Evolutionary conservation across 805 yeast genomes (phyloP).

Genomic region (Alloascoidea hylecoeti): DNA sequence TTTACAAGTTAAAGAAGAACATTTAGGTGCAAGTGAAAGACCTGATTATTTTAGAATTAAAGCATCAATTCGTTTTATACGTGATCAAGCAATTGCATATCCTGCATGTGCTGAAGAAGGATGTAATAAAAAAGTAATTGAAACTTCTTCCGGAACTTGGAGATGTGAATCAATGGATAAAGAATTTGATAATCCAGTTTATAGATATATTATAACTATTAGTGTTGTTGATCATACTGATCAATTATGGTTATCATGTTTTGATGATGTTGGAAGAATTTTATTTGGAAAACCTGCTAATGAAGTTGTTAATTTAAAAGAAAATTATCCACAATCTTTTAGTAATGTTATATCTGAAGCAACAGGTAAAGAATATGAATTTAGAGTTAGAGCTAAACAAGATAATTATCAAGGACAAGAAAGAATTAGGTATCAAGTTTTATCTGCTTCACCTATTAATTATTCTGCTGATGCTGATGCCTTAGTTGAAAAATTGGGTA

Average conservation of each 20-base stretch:
- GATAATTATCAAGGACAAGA: constrained; percentile 73
- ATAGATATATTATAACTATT: constrained; percentile 68
- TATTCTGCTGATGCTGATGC: constrained; percentile 13
- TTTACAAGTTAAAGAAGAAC: constrained; percentile 46
- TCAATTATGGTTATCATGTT: constrained; percentile 74
- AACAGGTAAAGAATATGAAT: constrained; percentile 55
- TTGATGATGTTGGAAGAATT: constrained; percentile 70
- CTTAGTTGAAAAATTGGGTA: constrained; percentile 6
- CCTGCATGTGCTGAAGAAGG: constrained; percentile 70
- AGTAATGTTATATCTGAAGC: constrained; percentile 28
- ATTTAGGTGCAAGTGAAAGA: constrained; percentile 60
- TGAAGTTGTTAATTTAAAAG: constrained; percentile 34
- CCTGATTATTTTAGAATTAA: constrained; percentile 69
- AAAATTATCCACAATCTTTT: constrained; percentile 32
- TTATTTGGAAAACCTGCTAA: constrained; percentile 51
- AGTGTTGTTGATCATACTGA: constrained; percentile 74
- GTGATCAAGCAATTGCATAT: constrained; percentile 68
- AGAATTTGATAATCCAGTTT: constrained; percentile 51
- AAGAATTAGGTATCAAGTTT: constrained; percentile 62
- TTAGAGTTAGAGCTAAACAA: constrained; percentile 70
- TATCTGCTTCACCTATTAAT: constrained; percentile 23
- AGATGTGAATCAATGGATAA: constrained; percentile 87
- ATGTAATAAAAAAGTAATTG: constrained; percentile 77
- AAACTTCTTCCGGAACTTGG: constrained; percentile 66
- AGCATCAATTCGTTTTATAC: constrained; percentile 60